Conservation (phyloP, 352 stramenopile genomes). For the Phytopythium chamaehyphon region DNA sequence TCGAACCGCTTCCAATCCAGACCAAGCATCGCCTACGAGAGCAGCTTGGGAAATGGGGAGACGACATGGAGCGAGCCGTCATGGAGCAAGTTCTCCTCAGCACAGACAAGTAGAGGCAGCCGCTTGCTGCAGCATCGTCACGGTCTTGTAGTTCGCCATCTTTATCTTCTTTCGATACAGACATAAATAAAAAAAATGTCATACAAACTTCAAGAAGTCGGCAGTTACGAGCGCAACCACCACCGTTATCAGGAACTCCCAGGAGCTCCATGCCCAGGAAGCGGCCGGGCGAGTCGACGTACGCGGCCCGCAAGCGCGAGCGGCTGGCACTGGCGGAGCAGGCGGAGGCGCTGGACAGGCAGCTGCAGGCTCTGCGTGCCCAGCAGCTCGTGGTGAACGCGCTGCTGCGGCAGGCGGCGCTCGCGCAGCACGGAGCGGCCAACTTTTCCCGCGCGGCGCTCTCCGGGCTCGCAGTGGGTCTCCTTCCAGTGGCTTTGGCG, state of each 20-base stretch:
- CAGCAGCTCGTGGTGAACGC: constrained; percentile 12
- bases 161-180: too few species aligned
- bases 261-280: constrained; percentile 10
- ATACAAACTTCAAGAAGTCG: too few species aligned
- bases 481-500: not conserved
- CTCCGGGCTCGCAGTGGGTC: constrained; percentile 1
- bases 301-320: constrained; percentile 21
- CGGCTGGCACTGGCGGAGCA: constrained; percentile 14
- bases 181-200: too few species aligned
- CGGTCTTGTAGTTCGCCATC: not conserved
- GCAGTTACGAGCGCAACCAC: too few species aligned
- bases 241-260: not conserved
- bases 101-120: not conserved
- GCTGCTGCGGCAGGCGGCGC: constrained; percentile 5
- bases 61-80: not conserved
- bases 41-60: not conserved
- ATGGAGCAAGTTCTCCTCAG: not conserved
- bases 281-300: constrained; percentile 19
- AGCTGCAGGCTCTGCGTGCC: constrained; percentile 22
- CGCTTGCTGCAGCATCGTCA: not conserved
- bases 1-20: not conserved
- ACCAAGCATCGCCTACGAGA: not conserved
- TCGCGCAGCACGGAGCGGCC: constrained; percentile 14
- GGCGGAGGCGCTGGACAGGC: constrained; percentile 10
- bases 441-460: constrained; percentile 7